Evolutionary conservation across 805 yeast genomes (phyloP), one percentile per base, ranked within the genome.

Genomic region (Ogataea saltuana): DNA sequence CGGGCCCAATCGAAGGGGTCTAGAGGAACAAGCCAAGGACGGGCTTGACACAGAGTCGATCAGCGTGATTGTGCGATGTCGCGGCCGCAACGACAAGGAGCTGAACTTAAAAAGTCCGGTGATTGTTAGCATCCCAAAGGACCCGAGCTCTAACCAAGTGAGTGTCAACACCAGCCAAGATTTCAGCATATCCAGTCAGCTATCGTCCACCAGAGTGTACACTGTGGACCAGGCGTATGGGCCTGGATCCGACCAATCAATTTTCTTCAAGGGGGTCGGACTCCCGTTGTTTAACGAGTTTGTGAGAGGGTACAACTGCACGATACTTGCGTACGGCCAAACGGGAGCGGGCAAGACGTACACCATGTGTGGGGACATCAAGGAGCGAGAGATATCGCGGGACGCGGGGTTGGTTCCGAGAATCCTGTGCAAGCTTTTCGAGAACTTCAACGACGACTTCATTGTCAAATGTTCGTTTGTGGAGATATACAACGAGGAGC

Each of bases 331-430:
- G 2, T 78, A 78, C 56, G 83, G 83, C 17, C 83, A 78, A 55
- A 78, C 83, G 1, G 83, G 83, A 10, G 72, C 81, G 2, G 83
- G 83, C 4, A 78, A 78, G 52, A 78, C 83, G 0, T 72, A 73
- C 58, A 76, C 83, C 1, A 78, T 78, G 83, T 74, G 76, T 59
- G 83, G 83, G 7, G 73, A 71, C 10, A 55, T 38, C 21, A 44
- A 53, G 6, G 60, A 58, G 13, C 44, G 45, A 15, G 49, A 53
- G 12, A 44, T 57, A 9, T 43, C 60, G 1, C 39, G 52, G 7
- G 67, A 68, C 34, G 64, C 75, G 1, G 83, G 83, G 1, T 65
- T 78, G 1, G 73, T 76, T 27, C 83, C 82, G 4, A 59, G 82
- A 27, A 68, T 75, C 5, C 55, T 78, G 34, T 55, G 61, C 28